Conservation (phyloP, 768 basidiomycete species). For the Hericium alpestre region DNA sequence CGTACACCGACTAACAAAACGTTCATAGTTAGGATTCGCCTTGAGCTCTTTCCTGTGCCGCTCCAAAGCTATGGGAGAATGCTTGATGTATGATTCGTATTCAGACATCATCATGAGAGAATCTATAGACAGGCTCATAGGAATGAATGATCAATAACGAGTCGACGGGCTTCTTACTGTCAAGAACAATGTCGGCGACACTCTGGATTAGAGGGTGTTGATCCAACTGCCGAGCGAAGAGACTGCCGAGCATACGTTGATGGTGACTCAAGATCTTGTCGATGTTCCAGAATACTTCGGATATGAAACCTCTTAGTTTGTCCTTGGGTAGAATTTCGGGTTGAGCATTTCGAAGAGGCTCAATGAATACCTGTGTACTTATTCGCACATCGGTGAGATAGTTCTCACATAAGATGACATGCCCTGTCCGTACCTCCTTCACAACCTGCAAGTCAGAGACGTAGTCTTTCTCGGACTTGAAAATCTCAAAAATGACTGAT, state of each 20-base stretch:
- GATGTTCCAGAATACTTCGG: conserved; percentile 80
- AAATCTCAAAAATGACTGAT: conserved; percentile 78
- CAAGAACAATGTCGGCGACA: conserved; percentile 77
- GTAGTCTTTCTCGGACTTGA: conserved; percentile 85
- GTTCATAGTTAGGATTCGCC: conserved; percentile 54
- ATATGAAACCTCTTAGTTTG: conserved; percentile 53
- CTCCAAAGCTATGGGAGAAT: conserved; percentile 81
- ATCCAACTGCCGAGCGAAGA: conserved; percentile 76
- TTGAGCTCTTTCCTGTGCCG: conserved; percentile 68
- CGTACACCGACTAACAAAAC: conserved; percentile 53
- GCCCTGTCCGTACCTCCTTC: conserved; percentile 40
- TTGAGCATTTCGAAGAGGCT: conserved; percentile 45
- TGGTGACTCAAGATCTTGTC: conserved; percentile 58
- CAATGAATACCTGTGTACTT: conserved; percentile 54
- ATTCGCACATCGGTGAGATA: neutral
- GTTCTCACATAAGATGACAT: neutral
- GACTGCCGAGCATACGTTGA: conserved; percentile 51
- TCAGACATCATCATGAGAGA: conserved; percentile 40
- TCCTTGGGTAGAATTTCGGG: conserved; percentile 57
- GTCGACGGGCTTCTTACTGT: conserved; percentile 37
- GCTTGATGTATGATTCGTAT: conserved; percentile 79
- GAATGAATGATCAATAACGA: neutral
- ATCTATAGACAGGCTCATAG: conserved; percentile 12
- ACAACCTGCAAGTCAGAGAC: conserved; percentile 68
- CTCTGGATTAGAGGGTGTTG: conserved; percentile 77